Base-by-base conservation (phyloP, 352 stramenopile species). In the Phytopythium montanum region DNA sequence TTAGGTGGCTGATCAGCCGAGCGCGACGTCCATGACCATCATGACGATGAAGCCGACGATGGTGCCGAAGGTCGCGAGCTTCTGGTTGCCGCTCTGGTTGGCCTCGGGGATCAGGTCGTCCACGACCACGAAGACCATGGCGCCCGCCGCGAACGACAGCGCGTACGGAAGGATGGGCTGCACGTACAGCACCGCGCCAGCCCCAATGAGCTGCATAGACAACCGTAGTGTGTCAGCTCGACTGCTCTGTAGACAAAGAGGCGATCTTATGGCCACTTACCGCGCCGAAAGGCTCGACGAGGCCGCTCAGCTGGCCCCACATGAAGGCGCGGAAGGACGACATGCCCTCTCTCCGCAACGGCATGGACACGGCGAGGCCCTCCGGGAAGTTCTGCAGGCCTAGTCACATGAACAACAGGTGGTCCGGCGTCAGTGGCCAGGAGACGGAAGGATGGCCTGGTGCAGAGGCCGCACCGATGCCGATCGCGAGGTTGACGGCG, bases 51-150 rank as follows among this genome's bases (percentile, higher is more conserved):
- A 97, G 16, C 88, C 88, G 31, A 92, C 68, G 46, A 97, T 95
- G 9, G 81, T 88, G 13, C 87, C 88, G 26, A 92, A 81, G 12
- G 88, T 96, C 31, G 85, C 81, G 25, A 95, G 72, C 65, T 94
- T 95, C 70, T 93, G 81, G 65, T 96, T 96, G 58, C 86, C 83
- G 44, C 84, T 95, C 68, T 96, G 86, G 33, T 78, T 93, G 7
- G 86, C 85, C 62, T 97, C 90, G 0, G 90, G 90, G 25, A 97
- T 81, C n/a, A 97, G 69, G 59, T 96, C 86, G 61, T 97, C 88
- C 29, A 97, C 88, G 21, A 97, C 89, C 9, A 97, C 90, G 54
- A 95, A 97, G 64, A 97, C 91, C 90, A 97, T 97, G 1, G 90
- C 90, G 3, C 87, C 90, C 0, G 88, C 88, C 2, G 90, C 90